Evolutionary conservation across 352 stramenopile genomes (phyloP).

Genomic region (Globisporangium spinosum): DNA sequence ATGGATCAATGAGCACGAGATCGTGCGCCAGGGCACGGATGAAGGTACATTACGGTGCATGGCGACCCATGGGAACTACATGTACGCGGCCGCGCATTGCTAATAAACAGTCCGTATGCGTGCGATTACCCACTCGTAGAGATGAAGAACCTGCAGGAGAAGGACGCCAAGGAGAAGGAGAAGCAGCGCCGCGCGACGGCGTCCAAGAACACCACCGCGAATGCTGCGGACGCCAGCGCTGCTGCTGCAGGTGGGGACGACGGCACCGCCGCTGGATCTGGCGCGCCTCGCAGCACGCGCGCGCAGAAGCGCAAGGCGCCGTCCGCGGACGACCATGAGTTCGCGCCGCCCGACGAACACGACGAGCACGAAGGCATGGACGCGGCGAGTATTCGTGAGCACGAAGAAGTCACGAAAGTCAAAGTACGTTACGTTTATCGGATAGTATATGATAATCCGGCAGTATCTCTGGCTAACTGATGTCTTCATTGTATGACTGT

Average conservation of each 20-base stretch:
- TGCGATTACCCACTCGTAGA: slow-evolving; percentile 24
- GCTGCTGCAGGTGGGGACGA: slow-evolving; percentile 23
- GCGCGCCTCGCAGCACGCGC: slow-evolving; percentile 34
- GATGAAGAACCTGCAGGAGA: slow-evolving; percentile 65
- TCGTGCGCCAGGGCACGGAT: slow-evolving; percentile 69
- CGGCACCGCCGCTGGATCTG: background rate
- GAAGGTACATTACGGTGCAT: slow-evolving; percentile 24
- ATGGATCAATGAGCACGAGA: slow-evolving; percentile 83
- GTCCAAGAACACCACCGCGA: slow-evolving; percentile 23
- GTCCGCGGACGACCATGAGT: slow-evolving; percentile 55
- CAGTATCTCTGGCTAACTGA: background rate
- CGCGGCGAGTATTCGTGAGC: slow-evolving; percentile 94
- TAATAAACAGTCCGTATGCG: background rate
- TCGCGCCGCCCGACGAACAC: slow-evolving; percentile 89
- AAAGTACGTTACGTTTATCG: slow-evolving; percentile 44
- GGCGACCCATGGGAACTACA: background rate
- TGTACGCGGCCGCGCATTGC: background rate
- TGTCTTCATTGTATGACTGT: background rate
- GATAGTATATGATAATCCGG: background rate
- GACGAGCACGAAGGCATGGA: slow-evolving; percentile 99
- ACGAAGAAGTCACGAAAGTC: slow-evolving; percentile 97
- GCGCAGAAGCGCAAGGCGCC: slow-evolving; percentile 70
- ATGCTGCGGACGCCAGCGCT: slow-evolving; percentile 1
- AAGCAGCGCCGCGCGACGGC: slow-evolving; percentile 30
- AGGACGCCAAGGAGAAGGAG: slow-evolving; percentile 73